These are phyloP conservation scores for Solanum chmielewskii DNA, from an alignment of 257 asterid genomes.

Conservation along the genomic window DNA sequence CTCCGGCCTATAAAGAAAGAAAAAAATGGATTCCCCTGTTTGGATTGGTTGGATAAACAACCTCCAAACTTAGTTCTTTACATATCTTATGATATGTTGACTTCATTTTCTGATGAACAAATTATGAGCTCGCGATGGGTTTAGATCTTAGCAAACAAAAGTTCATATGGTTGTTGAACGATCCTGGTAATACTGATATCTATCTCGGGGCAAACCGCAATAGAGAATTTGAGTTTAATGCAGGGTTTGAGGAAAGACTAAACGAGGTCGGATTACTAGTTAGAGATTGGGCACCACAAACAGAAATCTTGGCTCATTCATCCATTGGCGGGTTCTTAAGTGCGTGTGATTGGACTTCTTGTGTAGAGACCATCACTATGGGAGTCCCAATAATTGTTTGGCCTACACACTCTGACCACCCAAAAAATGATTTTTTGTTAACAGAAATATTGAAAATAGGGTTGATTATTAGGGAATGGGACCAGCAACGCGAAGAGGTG, in stretches of 20 bases:
- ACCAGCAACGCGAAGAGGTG: not conserved
- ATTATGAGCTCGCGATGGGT: not conserved
- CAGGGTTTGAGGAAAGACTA: not conserved
- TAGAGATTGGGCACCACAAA: not conserved
- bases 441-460: not conserved
- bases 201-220: not conserved
- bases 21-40: not conserved
- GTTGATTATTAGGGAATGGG: not conserved
- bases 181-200: too few relatives aligned
- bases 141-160: not conserved
- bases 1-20: not conserved
- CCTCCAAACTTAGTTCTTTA: not conserved
- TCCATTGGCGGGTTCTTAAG: not conserved
- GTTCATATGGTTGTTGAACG: not conserved
- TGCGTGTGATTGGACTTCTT: not conserved
- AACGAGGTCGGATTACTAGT: not conserved
- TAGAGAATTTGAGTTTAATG: too few relatives aligned
- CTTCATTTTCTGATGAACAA: not conserved
- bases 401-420: not conserved
- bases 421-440: too few relatives aligned
- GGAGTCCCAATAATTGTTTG: not conserved
- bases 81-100: not conserved
- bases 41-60: not conserved
- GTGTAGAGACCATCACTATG: not conserved
- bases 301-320: not conserved